phyloP scores from a whole-genome alignment of 176 grass and related monocot species.

The Cocos nucifera region DNA sequence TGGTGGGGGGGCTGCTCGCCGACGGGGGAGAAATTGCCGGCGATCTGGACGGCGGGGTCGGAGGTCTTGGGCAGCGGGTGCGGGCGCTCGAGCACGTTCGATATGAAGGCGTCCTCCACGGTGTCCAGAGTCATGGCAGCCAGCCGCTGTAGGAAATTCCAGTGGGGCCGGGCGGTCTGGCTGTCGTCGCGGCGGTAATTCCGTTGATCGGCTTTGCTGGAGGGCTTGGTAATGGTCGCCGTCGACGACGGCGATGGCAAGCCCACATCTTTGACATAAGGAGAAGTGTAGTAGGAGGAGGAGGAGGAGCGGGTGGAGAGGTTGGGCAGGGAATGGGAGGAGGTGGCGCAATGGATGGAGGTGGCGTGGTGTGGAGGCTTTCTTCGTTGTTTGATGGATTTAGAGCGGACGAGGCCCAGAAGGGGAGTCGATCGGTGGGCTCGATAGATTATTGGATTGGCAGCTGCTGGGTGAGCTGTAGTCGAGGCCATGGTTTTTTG shows the following conservation, averaged over 20 bases:
- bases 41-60: slow-evolving; percentile 4
- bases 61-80: not conserved
- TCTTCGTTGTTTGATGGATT: not conserved
- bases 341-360: not conserved
- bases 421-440: no score
- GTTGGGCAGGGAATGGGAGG: not conserved
- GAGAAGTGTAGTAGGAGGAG: no score
- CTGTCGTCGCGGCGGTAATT: not conserved
- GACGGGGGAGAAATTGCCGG: slow-evolving; percentile 14
- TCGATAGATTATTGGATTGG: no score
- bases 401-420: not conserved
- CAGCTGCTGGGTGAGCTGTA: no score
- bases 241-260: not conserved
- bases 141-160: slow-evolving; percentile 52
- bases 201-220: not conserved
- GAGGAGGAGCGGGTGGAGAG: no score
- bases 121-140: slow-evolving; percentile 44
- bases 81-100: slow-evolving; percentile 39
- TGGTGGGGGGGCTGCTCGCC: not conserved
- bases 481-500: no score
- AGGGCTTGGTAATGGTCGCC: no score
- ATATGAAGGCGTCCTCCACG: slow-evolving; percentile 39
- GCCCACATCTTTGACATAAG: no score
- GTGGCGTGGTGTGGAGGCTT: not conserved
- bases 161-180: not conserved